These are phyloP conservation scores for Akanthomyces dipterigenus DNA, from an alignment of 2,329 filamentous ascomycete genomes.

Conservation along the genomic window DNA sequence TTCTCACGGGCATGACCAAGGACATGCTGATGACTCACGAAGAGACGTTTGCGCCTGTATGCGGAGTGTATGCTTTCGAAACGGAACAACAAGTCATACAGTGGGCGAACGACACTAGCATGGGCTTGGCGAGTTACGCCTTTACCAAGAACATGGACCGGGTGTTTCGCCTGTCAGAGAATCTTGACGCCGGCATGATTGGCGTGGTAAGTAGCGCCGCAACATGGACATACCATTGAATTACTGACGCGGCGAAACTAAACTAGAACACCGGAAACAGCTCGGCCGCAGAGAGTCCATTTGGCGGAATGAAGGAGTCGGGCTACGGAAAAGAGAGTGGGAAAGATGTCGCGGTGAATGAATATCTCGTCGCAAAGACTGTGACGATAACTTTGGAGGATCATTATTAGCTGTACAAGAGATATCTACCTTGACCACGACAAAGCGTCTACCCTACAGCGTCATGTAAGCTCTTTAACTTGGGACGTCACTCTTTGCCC, in stretches of 20 bases:
- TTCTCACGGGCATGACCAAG: conserved; percentile 58
- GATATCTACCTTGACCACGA: no score
- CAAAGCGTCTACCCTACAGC: no score
- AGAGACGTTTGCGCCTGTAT: conserved; percentile 67
- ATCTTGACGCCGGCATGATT: conserved; percentile 39
- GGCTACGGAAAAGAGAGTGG: conserved; percentile 41
- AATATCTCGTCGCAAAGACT: conserved; percentile 40
- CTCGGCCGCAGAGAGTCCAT: conserved; percentile 37
- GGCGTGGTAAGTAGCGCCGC: conserved; percentile 28
- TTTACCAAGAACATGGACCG: conserved; percentile 45
- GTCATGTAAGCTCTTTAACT: background rate
- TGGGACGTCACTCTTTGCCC: background rate
- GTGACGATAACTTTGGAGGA: conserved; percentile 37
- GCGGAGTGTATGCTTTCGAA: conserved; percentile 61
- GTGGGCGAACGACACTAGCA: conserved; percentile 58
- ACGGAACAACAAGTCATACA: conserved; percentile 63
- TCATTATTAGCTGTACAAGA: conserved; percentile 30
- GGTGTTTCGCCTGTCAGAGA: conserved; percentile 37
- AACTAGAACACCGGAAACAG: conserved; percentile 29
- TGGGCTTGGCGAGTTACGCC: conserved; percentile 67
- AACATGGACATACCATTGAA: no score
- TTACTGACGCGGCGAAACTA: background rate
- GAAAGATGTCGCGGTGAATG: conserved; percentile 40
- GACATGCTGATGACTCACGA: conserved; percentile 62
- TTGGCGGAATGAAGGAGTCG: conserved; percentile 42